Evolutionary conservation across 1,139 yeast genomes (phyloP), one percentile per base, ranked within the genome.

Genomic region (Blastobotrys arbuscula): DNA sequence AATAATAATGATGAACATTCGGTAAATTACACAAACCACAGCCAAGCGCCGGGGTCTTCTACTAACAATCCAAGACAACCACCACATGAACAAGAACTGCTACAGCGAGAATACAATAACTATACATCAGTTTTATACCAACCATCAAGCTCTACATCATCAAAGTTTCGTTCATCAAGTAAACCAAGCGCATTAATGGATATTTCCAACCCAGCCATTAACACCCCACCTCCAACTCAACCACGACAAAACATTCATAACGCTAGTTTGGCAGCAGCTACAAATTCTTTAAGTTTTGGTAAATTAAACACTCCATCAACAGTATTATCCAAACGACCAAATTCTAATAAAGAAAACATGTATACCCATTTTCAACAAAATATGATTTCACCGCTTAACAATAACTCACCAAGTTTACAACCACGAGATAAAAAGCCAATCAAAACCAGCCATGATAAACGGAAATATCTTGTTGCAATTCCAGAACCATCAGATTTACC

Each of bases 401-500:
- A 47, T 13, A 51, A 51, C 8, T 55, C 58, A 7, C 58, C 58
- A 6, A 36, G 16, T 19, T n/a, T 16, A n/a, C 21, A 18, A n/a
- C 16, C 21, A 19, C 7, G 13, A 10, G 18, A 28, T 31, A n/a
- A 37, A 20, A 33, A 28, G 18, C n/a, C 28, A 19, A 38, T 15
- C 13, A 40, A 7, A 18, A 40, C 8, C 8, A 24, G 21, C 15
- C 42, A 39, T 28, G 47, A 49, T 59, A 44, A 44, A 23, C 37
- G 47, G 18, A 28, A 31, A 21, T 44, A 44, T 30, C 15, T 44
- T 10, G 28, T 49, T 49, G 6, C 65, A 36, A n/a, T 67, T 20
- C 66, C 65, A 1, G 58, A 56, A 54, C 73, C 50, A 65, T 72
- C 61, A 67, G 72, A 59, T 63, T 67, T 62, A 75, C 83, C 55